Conservation (phyloP, 2,329 filamentous ascomycete species). For the Trichoderma hamatum region DNA sequence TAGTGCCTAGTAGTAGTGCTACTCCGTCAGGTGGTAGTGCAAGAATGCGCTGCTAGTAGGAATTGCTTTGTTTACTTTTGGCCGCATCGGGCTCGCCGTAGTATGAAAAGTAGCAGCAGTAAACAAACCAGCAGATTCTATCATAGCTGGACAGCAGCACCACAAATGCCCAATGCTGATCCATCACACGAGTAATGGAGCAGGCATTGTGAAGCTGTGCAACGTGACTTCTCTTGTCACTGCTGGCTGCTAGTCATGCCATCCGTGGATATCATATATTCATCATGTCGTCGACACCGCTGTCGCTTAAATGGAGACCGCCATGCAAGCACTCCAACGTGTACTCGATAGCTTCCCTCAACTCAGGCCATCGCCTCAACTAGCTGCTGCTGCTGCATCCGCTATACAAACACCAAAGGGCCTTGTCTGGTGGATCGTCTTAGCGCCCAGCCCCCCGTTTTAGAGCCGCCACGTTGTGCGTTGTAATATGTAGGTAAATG, state of each 20-base stretch:
- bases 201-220: neutral
- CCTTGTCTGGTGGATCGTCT: conserved; percentile 22
- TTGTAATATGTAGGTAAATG: conserved; percentile 9
- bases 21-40: neutral
- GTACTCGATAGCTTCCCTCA: conserved; percentile 2
- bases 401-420: conserved; percentile 20
- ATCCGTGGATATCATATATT: neutral
- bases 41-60: neutral
- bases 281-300: neutral
- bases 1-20: neutral
- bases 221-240: neutral
- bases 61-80: conserved; percentile 21
- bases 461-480: conserved; percentile 26
- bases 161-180: neutral
- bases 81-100: conserved; percentile 16
- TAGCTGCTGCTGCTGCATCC: neutral
- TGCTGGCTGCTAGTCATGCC: neutral
- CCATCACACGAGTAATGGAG: neutral
- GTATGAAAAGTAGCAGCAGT: neutral
- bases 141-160: neutral
- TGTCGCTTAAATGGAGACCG: conserved; percentile 3
- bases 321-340: conserved; percentile 26
- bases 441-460: conserved; percentile 25
- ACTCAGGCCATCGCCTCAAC: neutral
- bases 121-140: neutral